Evolutionary conservation across 2,329 filamentous ascomycete species (phyloP).

Genomic region (Lachnellula suecica): DNA sequence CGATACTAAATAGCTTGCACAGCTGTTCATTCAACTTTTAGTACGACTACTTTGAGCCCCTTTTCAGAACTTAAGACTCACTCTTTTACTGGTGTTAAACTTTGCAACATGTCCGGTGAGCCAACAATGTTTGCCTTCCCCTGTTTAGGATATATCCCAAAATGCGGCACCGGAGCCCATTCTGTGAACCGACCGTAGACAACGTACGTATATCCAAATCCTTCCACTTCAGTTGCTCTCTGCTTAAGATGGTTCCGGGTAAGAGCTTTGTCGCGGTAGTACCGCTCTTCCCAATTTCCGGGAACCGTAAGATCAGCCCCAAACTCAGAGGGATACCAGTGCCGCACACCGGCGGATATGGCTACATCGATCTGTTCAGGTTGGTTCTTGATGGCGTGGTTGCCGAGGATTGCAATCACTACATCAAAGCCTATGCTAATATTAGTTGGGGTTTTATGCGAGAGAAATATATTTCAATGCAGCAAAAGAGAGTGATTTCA

Average conservation of each 20-base stretch:
- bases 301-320: constrained; percentile 27
- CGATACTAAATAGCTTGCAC: constrained; percentile 1
- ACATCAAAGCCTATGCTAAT: constrained; percentile 49
- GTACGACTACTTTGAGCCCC: neutral
- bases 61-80: neutral
- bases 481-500: neutral
- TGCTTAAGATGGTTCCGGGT: constrained; percentile 9
- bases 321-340: constrained; percentile 59
- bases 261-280: constrained; percentile 14
- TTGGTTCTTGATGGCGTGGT: constrained; percentile 39
- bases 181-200: constrained; percentile 9
- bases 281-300: constrained; percentile 11
- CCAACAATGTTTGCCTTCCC: constrained; percentile 4
- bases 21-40: neutral
- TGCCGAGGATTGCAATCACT: constrained; percentile 46
- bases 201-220: constrained; percentile 13
- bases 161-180: constrained; percentile 6
- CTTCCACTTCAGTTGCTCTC: constrained; percentile 1
- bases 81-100: neutral
- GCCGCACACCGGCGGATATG: constrained; percentile 54
- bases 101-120: constrained; percentile 5
- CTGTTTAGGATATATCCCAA: constrained; percentile 5
- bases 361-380: constrained; percentile 54
- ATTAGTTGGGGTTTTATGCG: neutral
- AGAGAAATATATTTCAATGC: constrained; percentile 3